Percentiles rank a stretch among this genome's conserved stretches.
Conservation (phyloP, 2,329 filamentous ascomycete species). For the Ascochyta viciae-villosae region DNA sequence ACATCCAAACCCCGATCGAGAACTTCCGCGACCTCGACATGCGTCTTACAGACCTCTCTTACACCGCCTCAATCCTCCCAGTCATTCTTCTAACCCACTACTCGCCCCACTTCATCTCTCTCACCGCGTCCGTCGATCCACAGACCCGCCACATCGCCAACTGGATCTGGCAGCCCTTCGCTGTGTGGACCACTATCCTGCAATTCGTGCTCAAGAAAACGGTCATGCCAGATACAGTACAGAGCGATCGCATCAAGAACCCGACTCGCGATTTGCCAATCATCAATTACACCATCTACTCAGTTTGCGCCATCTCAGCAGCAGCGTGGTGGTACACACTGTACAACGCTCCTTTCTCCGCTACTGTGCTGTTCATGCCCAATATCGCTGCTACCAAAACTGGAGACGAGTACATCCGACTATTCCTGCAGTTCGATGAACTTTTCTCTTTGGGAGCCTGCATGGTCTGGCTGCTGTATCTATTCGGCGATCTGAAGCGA, state of each 20-base stretch:
- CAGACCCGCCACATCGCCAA: conserved; percentile 15
- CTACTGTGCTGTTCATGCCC: conserved; percentile 16
- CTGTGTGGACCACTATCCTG: conserved; percentile 19
- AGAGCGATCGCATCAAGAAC: conserved; percentile 14
- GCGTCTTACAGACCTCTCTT: conserved; percentile 21
- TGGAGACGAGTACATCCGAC: conserved; percentile 17
- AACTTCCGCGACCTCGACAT: conserved; percentile 23
- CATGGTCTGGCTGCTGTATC: conserved; percentile 22
- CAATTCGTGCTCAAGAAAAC: conserved; percentile 23
- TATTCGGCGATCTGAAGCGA: conserved; percentile 22
- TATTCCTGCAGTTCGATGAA: conserved; percentile 23
- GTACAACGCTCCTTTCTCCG: conserved; percentile 12
- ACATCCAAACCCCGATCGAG: conserved; percentile 22
- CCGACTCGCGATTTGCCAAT: conserved; percentile 16
- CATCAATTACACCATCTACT: conserved; percentile 20
- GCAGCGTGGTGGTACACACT: conserved; percentile 24
- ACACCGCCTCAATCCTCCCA: conserved; percentile 21
- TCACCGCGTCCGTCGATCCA: conserved; percentile 11
- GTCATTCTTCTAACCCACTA: conserved; percentile 18
- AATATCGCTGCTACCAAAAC: conserved; percentile 6
- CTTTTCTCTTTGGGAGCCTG: conserved; percentile 15
- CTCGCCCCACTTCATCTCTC: conserved; percentile 9
- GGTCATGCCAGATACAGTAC: conserved; percentile 19
- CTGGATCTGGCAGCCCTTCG: conserved; percentile 26
- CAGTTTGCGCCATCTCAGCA: conserved; percentile 14